A percentile compares a stretch with the other conserved stretches of the same genome.
phyloP scores from a whole-genome alignment of 78 protist genomes.

The Goniomonas avonlea region DNA sequence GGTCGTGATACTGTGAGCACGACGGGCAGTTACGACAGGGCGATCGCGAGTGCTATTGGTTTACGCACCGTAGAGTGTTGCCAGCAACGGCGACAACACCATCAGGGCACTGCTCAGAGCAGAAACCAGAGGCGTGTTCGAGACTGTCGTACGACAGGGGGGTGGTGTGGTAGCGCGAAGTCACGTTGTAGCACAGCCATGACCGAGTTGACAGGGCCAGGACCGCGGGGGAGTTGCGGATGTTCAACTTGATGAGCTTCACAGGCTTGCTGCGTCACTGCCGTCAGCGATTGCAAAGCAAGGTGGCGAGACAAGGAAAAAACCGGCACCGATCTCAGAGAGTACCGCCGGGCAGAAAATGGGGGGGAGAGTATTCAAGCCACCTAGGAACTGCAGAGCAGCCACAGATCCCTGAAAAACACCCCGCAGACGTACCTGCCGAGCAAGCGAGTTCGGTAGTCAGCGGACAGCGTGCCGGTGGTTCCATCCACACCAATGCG shows the following conservation, averaged over 20 bases:
- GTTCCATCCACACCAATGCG: slow-evolving; percentile 67
- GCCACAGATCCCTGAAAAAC: too few relatives aligned
- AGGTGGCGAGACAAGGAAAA: too few relatives aligned
- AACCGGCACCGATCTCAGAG: too few relatives aligned
- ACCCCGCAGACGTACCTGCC: too few relatives aligned
- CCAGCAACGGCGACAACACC: slow-evolving; percentile 80
- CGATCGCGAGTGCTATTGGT: too few relatives aligned
- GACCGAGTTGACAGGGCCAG: slow-evolving; percentile 77
- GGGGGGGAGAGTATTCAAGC: too few relatives aligned
- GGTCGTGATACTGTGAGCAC: too few relatives aligned
- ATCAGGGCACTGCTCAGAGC: slow-evolving; percentile 83
- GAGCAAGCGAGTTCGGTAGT: slow-evolving; percentile 67
- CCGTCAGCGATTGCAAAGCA: too few relatives aligned
- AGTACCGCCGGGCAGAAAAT: too few relatives aligned
- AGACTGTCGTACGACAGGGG: slow-evolving; percentile 74
- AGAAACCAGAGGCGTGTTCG: slow-evolving; percentile 69
- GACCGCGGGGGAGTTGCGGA: slow-evolving; percentile 53
- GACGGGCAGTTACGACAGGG: not conserved
- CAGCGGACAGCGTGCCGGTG: slow-evolving; percentile 74
- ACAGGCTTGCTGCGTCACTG: slow-evolving; percentile 71
- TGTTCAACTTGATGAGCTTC: slow-evolving; percentile 41
- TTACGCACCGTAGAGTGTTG: slow-evolving; percentile 55
- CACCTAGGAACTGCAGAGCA: too few relatives aligned
- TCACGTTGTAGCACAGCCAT: slow-evolving; percentile 76
- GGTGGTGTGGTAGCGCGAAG: too few relatives aligned